Percentiles rank a stretch among this genome's conserved stretches.
These are phyloP conservation scores for Delphinella strobiligena DNA, from an alignment of 2,329 filamentous ascomycete genomes.

Conservation along the genomic window DNA sequence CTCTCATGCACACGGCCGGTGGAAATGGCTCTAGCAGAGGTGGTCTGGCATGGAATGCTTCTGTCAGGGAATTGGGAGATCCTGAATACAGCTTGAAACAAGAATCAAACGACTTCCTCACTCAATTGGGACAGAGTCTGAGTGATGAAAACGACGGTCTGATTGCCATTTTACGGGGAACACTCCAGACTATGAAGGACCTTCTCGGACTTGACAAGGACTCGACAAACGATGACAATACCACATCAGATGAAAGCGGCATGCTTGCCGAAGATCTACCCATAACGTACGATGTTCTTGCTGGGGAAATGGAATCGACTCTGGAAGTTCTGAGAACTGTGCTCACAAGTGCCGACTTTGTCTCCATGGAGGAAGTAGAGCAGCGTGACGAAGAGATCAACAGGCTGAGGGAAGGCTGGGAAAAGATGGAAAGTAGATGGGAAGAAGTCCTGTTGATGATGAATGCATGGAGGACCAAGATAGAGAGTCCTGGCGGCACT, in stretches of 20 bases:
- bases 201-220: conserved; percentile 37
- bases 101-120: conserved; percentile 87
- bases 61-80: conserved; percentile 38
- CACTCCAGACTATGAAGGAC: conserved; percentile 58
- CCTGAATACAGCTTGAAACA: conserved; percentile 59
- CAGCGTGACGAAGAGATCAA: conserved; percentile 85
- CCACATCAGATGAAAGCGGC: conserved; percentile 10
- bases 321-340: conserved; percentile 72
- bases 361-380: conserved; percentile 87
- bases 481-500: conserved; percentile 57
- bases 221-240: conserved; percentile 16
- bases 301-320: conserved; percentile 61
- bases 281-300: conserved; percentile 51
- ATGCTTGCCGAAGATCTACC: conserved; percentile 13
- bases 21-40: conserved; percentile 34
- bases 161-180: conserved; percentile 57
- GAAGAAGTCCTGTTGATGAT: conserved; percentile 82
- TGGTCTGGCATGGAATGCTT: conserved; percentile 33
- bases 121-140: conserved; percentile 66
- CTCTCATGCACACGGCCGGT: conserved; percentile 35
- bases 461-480: conserved; percentile 78
- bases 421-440: conserved; percentile 87
- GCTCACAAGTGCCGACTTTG: conserved; percentile 90
- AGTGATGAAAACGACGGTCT: conserved; percentile 88
- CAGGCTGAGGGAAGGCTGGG: conserved; percentile 72